Evolutionary conservation across 2,329 filamentous ascomycete species (phyloP), one percentile per base, ranked within the genome.

Genomic region (Chaetomium olivaceum): DNA sequence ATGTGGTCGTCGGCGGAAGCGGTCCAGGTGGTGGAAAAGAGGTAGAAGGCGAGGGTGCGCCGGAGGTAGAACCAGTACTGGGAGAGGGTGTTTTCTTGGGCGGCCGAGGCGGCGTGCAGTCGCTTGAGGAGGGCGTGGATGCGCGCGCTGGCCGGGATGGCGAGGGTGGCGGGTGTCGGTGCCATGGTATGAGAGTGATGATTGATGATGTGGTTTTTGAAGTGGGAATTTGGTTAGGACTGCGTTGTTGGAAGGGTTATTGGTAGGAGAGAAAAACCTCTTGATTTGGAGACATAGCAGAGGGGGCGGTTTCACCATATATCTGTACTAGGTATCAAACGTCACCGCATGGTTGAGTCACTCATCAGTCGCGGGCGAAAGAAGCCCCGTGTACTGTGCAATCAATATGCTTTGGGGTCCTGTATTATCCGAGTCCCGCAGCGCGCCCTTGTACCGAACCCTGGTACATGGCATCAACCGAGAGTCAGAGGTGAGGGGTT

Each of bases 51-150:
- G 58, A 60, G n/a, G 43, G 52, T 31, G 31, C 63, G 63, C 43
- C 61, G 61, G 52, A 65, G 31, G 39, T 61, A 65, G 54, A 65
- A 65, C 52, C 51, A 61, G 6, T n/a, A 29, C 54, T 65, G 58
- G n/a, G 63, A 65, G 29, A 61, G 46, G 0, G 63, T 39, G 19
- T 61, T 58, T 9, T 65, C 63, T n/a, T 65, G 63, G 0, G 63
- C 39, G 14, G 25, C 58, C 4, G 63, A 65, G 16, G 63, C 63
- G 43, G 63, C 52, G 43, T 65, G 63, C 9, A 65, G 63, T 19
- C 63, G 63, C 2, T n/a, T 11, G 23, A 65, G 58, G 43, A 65
- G 58, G 6, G 52, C 58, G 31, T 65, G 58, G 11, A 65, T 51
- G 12, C 46, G 63, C 1, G 63, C 39, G 29, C 43, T 61, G 52